phyloP scores from a whole-genome alignment of 192 early-diverging fungal genomes.

The Backusella liffmaniae region DNA sequence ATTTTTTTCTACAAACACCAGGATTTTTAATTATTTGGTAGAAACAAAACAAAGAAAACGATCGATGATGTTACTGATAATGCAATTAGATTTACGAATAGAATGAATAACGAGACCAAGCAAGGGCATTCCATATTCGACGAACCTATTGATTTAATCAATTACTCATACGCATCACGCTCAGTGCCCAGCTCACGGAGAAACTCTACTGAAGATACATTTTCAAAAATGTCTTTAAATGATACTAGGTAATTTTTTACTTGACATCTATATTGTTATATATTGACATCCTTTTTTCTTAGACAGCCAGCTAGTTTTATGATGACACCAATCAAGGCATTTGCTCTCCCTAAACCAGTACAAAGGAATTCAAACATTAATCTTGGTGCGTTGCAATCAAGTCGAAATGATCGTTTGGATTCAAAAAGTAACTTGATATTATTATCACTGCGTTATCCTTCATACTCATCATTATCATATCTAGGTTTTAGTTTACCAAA shows the following conservation, averaged over 20 bases:
- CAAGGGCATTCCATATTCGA: conserved; percentile 6
- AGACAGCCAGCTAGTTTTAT: conserved; percentile 19
- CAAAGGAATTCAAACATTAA: not conserved
- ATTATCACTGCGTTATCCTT: not conserved
- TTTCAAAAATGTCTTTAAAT: conserved; percentile 30
- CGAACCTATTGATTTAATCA: conserved; percentile 4
- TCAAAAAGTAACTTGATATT: not conserved
- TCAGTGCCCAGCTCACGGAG: conserved; percentile 69
- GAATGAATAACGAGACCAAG: not conserved
- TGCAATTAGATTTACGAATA: not conserved
- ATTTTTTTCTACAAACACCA: not conserved
- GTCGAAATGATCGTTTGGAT: not conserved
- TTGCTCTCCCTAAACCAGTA: conserved; percentile 28
- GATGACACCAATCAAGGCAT: conserved; percentile 22
- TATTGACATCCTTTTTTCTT: conserved; percentile 26
- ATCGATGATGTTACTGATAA: not conserved
- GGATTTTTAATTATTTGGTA: not conserved
- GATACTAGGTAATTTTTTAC: not conserved
- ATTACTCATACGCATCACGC: conserved; percentile 25
- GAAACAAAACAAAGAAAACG: not conserved
- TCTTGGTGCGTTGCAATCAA: not conserved
- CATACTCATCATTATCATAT: not conserved
- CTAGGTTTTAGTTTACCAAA: not conserved
- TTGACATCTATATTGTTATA: not conserved
- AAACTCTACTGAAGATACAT: conserved; percentile 62